These are phyloP conservation scores for Calonectria multiphialidica DNA, from an alignment of 2,329 filamentous ascomycete species.

Conservation along the genomic window DNA sequence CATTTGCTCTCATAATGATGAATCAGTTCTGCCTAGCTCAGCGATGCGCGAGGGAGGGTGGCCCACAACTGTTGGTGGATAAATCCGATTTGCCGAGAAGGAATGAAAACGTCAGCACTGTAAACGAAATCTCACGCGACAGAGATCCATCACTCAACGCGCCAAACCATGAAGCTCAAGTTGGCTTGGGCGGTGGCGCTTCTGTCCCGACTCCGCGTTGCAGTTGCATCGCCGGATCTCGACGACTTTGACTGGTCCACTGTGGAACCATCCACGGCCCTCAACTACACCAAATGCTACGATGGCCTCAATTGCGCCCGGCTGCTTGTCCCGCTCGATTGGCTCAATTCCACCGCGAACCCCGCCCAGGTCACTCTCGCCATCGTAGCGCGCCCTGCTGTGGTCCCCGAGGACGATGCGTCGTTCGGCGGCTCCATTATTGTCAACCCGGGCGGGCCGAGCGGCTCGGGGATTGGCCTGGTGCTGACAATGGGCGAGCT, in stretches of 20 bases:
- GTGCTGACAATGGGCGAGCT: slow-evolving; percentile 39
- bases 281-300: slow-evolving; percentile 57
- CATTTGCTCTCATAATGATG: not conserved
- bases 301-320: slow-evolving; percentile 53
- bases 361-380: slow-evolving; percentile 52
- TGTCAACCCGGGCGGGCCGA: slow-evolving; percentile 60
- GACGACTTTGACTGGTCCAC: slow-evolving; percentile 50
- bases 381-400: slow-evolving; percentile 55
- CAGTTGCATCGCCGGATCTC: not conserved
- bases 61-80: not conserved
- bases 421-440: slow-evolving; percentile 57
- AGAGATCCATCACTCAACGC: not conserved
- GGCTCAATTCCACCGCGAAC: slow-evolving; percentile 46
- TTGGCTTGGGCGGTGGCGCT: not conserved
- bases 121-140: not conserved
- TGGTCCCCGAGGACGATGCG: slow-evolving; percentile 51
- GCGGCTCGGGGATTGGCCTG: slow-evolving; percentile 53
- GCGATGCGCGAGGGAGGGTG: not conserved
- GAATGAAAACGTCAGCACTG: not conserved
- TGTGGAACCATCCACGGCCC: slow-evolving; percentile 48
- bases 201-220: not conserved
- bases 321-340: slow-evolving; percentile 58
- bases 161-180: not conserved
- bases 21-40: not conserved
- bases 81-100: not conserved